phyloP scores from a whole-genome alignment of 2,329 filamentous ascomycete species.

The Elsinoe perseae region DNA sequence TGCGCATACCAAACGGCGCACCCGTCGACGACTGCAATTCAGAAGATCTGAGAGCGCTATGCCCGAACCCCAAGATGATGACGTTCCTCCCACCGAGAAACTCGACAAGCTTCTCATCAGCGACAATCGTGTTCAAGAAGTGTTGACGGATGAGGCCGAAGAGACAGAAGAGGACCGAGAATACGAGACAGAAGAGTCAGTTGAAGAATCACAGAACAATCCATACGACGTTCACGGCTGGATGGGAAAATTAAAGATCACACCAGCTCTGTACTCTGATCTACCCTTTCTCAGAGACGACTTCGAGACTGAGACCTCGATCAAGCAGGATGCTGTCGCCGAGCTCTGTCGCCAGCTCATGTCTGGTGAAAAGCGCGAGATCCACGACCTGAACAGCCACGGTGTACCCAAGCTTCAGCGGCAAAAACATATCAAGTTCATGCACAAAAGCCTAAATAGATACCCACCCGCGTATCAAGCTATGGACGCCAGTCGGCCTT shows the following conservation, averaged over 20 bases:
- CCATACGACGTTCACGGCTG: constrained; percentile 17
- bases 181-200: constrained; percentile 17
- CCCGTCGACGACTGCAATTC: not conserved
- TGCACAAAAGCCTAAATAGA: constrained; percentile 47
- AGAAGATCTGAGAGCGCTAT: not conserved
- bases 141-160: constrained; percentile 25
- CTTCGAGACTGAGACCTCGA: constrained; percentile 60
- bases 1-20: not conserved
- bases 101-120: constrained; percentile 25
- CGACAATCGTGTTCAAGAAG: constrained; percentile 28
- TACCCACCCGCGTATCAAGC: constrained; percentile 64
- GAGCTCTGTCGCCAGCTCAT: constrained; percentile 63
- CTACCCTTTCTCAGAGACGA: constrained; percentile 57
- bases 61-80: not conserved
- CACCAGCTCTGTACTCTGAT: constrained; percentile 50
- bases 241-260: constrained; percentile 15
- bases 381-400: constrained; percentile 51
- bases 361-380: constrained; percentile 43
- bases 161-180: constrained; percentile 22
- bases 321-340: constrained; percentile 60
- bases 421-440: constrained; percentile 52
- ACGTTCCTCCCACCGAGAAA: constrained; percentile 21
- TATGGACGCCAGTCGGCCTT: constrained; percentile 81
- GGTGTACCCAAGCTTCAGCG: constrained; percentile 70
- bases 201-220: constrained; percentile 18